Base-by-base conservation (phyloP, 176 grass and related monocot genomes). In the Musa schizocarpa region DNA sequence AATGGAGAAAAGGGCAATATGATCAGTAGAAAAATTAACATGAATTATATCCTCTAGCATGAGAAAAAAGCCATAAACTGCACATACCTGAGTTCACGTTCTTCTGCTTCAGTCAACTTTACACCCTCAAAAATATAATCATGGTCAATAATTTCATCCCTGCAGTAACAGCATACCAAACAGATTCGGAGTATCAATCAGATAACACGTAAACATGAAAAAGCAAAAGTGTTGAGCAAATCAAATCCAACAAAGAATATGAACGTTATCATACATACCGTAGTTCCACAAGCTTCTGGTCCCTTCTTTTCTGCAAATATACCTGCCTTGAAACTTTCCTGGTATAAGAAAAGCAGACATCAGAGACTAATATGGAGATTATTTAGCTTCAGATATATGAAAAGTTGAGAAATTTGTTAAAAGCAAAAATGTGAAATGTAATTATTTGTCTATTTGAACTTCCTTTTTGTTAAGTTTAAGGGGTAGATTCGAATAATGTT, bases 261-360 rank as follows among this genome's bases (percentile, higher is more conserved):
- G 75, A 56, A 76, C 70, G 23, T 79, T 22, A 84, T 82, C 10
- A 5, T 52, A 74, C 84, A 68, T 78, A 96, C 92, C 81, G 83
- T 53, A 97, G 84, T 79, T 97, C 93, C n/a, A 88, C 73, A 16
- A 97, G 83, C 81, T 97, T 97, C 72, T 97, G 92, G 78, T 92
- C 87, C 83, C 90, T 87, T 79, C 93, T 81, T 72, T 93, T 97
- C 74, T 82, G 81, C 72, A 97, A 80, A 83, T 93, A 97, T 6
- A 81, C 86, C 48, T 92, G 93, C 85, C 89, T 97, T 65, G 93
- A 97, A 72, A 79, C 80, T 77, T 93, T 93, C 83, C 90, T 92
- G 85, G 23, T 78, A 88, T 2, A 55, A 63, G 68, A 71, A 79
- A 9, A 75, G 23, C 9, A 29, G 3, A 23, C 63, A 52, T 20